phyloP scores from a whole-genome alignment of 257 asterid species.

The Forsythia suspensa region DNA sequence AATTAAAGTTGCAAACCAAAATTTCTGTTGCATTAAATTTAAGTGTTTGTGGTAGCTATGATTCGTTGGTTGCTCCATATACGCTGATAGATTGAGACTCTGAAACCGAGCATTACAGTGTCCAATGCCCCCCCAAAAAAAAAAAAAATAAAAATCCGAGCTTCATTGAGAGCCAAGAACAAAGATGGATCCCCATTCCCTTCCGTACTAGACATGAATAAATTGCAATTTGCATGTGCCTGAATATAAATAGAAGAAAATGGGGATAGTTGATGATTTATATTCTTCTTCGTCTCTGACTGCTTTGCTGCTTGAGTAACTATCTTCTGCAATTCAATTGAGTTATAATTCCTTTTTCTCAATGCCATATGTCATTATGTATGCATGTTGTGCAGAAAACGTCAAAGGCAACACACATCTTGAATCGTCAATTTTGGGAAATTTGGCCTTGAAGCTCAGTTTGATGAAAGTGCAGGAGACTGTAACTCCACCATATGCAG shows the following conservation, averaged over 20 bases:
- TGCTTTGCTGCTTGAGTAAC: not conserved
- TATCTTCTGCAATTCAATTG: not conserved
- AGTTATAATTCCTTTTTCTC: not conserved
- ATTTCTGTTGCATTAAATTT: not conserved
- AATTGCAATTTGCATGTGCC: not conserved
- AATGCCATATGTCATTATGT: not conserved
- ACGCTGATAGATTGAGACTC: conserved; percentile 1
- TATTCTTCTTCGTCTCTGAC: not conserved
- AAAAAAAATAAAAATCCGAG: no score
- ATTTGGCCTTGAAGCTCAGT: conserved; percentile 31
- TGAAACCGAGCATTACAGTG: not conserved
- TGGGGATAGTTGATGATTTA: not conserved
- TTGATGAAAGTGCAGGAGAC: conserved; percentile 26
- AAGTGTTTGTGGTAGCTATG: not conserved
- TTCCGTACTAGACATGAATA: not conserved
- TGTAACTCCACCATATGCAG: conserved; percentile 29
- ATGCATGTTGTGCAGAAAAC: conserved; percentile 29
- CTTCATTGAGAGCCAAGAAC: not conserved
- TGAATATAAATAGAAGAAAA: not conserved
- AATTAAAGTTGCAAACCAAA: not conserved
- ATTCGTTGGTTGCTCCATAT: not conserved
- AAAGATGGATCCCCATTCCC: not conserved
- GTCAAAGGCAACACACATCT: conserved; percentile 16
- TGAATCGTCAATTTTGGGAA: conserved; percentile 30
- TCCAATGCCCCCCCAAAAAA: not conserved